Base-by-base conservation (phyloP, 768 basidiomycete genomes). In the Pleurotus ostreatus region DNA sequence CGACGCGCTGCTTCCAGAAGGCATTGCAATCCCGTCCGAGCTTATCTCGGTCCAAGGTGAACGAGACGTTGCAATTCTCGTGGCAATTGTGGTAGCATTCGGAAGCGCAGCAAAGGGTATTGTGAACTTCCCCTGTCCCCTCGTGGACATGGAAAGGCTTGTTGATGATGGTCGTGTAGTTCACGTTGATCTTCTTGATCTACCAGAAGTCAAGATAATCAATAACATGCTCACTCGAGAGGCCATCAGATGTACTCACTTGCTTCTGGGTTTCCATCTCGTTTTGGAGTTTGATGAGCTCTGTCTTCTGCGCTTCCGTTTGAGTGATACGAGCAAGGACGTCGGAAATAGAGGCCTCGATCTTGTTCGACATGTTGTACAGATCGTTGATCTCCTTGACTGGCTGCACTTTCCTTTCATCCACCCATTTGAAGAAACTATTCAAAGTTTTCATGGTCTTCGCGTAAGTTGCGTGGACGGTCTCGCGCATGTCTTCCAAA, bases 71-170 rank as follows among this genome's bases (percentile, higher is more conserved):
- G 34, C 59, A 60, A 34, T 40, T 18, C 15, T 22, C 37, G 34
- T 61, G 60, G 38, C 60, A 61, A 41, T 61, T 61, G 37, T 20
- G n/a, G 39, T 57, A 61, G 46, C 60, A 61, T 12, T 54, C 39
- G 18, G 40, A 39, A 11, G 55, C 58, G 11, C 38, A 26, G 30
- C 60, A 61, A 13, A 61, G 49, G n/a, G 60, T 59, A 46, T 61
- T 54, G 39, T 59, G 55, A 23, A 34, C 48, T 7, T 53, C 18
- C 11, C 37, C 37, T 7, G 51, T 53, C 3, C 30, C 15, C 15
- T 52, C 55, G 59, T 56, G 55, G 9, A 51, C 55, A 8, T 57
- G 49, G 43, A 57, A 49, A 8, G 55, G 43, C 7, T 37, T 49
- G 15, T 59, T 55, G 23, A 59, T 57, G 18, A 59, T 57, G 9